A percentile compares a stretch with the other conserved stretches of the same genome.
Evolutionary conservation across 2,329 filamentous ascomycete species (phyloP).

Genomic region (Phoma sp.): DNA sequence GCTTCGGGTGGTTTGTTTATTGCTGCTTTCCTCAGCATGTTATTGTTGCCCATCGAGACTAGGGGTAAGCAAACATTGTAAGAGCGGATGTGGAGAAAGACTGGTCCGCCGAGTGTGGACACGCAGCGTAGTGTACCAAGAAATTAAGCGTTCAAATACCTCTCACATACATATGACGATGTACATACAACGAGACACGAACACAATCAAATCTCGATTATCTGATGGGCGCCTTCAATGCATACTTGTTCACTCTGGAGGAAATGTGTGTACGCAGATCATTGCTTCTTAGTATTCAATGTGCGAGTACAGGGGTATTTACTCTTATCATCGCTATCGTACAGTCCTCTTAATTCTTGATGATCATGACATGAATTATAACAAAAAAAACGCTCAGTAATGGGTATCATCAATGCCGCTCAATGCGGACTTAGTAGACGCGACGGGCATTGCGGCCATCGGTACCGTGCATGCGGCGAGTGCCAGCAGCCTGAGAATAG

Average conservation of each 20-base stretch:
- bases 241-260: not conserved
- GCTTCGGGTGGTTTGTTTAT: slow-evolving; percentile 53
- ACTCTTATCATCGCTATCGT: not conserved
- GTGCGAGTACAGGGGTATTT: not conserved
- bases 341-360: not conserved
- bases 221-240: not conserved
- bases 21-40: slow-evolving; percentile 52
- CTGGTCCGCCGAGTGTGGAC: not conserved
- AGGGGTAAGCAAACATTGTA: slow-evolving; percentile 52
- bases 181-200: not conserved
- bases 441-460: slow-evolving; percentile 65
- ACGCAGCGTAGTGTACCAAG: not conserved
- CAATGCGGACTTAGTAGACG: slow-evolving; percentile 27
- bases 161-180: not conserved
- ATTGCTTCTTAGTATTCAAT: not conserved
- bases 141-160: not conserved
- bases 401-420: slow-evolving; percentile 1
- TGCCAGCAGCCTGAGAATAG: slow-evolving; percentile 69
- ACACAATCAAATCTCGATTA: not conserved
- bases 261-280: not conserved
- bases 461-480: slow-evolving; percentile 75
- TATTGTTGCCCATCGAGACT: slow-evolving; percentile 53
- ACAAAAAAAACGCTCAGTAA: slow-evolving; percentile 3
- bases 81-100: not conserved
- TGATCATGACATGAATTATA: not conserved